Percentiles rank a stretch among this genome's conserved stretches.
These are phyloP conservation scores for Quercus aquifolioides DNA, from an alignment of 306 rosid species.

Conservation along the genomic window DNA sequence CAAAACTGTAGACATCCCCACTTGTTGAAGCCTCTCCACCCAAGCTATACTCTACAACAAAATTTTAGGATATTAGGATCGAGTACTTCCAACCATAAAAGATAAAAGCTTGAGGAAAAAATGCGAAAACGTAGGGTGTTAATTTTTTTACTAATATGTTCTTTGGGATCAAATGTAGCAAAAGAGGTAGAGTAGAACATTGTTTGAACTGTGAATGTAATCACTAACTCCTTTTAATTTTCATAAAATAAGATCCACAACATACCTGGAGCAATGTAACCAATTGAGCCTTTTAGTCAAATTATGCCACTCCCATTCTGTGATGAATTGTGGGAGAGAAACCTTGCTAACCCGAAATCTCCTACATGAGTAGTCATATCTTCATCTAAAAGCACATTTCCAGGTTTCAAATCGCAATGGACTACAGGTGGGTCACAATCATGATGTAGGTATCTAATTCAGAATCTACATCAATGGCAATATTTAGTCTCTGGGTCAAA, in stretches of 20 bases:
- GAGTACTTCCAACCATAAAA: background rate
- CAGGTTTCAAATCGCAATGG: conserved; percentile 48
- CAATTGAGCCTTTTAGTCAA: conserved; percentile 32
- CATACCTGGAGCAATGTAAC: conserved; percentile 45
- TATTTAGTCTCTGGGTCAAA: conserved; percentile 30
- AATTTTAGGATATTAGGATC: background rate
- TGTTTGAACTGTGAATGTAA: no score
- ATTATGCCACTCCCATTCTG: conserved; percentile 17
- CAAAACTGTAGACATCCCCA: conserved; percentile 44
- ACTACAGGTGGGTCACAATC: conserved; percentile 40
- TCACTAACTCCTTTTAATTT: no score
- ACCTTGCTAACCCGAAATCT: conserved; percentile 44
- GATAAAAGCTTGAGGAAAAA: background rate
- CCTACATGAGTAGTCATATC: conserved; percentile 39
- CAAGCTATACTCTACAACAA: conserved; percentile 33
- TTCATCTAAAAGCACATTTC: conserved; percentile 36
- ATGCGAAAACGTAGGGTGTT: background rate
- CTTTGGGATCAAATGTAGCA: no score
- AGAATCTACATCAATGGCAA: conserved; percentile 38
- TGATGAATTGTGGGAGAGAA: conserved; percentile 24
- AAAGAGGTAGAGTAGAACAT: no score
- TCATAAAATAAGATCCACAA: no score
- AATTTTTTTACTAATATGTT: background rate
- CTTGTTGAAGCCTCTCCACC: conserved; percentile 34
- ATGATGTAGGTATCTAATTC: conserved; percentile 44